A percentile compares a stretch with the other conserved stretches of the same genome.
Conservation (phyloP, 1,284 basidiomycete genomes). For the Rhizoctonia solani region DNA sequence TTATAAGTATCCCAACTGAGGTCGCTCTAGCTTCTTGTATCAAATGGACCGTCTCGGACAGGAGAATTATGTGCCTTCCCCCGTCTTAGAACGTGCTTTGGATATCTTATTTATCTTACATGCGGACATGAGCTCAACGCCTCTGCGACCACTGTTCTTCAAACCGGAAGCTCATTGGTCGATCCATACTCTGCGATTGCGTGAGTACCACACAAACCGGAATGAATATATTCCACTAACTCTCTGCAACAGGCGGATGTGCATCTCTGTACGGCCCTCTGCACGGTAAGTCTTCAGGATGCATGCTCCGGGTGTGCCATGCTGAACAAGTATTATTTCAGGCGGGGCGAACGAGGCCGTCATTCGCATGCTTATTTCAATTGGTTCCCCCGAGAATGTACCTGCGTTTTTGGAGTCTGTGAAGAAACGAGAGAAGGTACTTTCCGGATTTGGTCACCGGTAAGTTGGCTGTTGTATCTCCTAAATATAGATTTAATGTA, state of each 20-base stretch:
- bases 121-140: slow-evolving; percentile 87
- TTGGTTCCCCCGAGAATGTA: slow-evolving; percentile 78
- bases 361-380: slow-evolving; percentile 85
- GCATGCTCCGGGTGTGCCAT: not conserved
- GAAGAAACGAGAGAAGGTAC: slow-evolving; percentile 80
- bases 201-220: slow-evolving; percentile 48
- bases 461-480: slow-evolving; percentile 44
- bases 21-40: slow-evolving; percentile 63
- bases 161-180: slow-evolving; percentile 83
- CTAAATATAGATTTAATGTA: not conserved
- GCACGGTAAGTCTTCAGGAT: slow-evolving; percentile 55
- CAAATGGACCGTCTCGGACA: slow-evolving; percentile 81
- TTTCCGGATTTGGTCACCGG: slow-evolving; percentile 87
- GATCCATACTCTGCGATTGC: slow-evolving; percentile 86
- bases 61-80: slow-evolving; percentile 74
- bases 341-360: slow-evolving; percentile 87
- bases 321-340: slow-evolving; percentile 40
- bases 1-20: not conserved
- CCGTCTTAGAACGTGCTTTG: slow-evolving; percentile 80
- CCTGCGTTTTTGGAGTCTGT: slow-evolving; percentile 82
- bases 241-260: slow-evolving; percentile 69
- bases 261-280: slow-evolving; percentile 84
- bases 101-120: slow-evolving; percentile 85
- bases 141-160: slow-evolving; percentile 78
- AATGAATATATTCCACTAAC: not conserved